Percentiles rank a stretch among this genome's conserved stretches.
Evolutionary conservation across 331 rosid genomes (phyloP).

Genomic region (Pyrus hybrid): DNA sequence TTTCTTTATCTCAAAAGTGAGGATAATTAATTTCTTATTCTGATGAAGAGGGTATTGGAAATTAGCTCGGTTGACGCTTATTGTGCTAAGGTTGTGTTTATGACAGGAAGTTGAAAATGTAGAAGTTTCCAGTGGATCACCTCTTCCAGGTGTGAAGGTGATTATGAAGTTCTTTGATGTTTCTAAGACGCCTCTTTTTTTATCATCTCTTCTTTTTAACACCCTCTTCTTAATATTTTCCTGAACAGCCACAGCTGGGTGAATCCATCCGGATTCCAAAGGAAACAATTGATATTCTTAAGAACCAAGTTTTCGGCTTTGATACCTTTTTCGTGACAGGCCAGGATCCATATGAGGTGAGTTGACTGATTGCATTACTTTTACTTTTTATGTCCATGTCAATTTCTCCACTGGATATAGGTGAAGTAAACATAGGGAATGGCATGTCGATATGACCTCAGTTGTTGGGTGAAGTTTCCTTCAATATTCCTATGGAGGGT

Average conservation of each 20-base stretch:
- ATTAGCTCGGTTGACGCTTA: conserved; percentile 16
- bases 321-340: conserved; percentile 92
- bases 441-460: background rate
- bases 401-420: background rate
- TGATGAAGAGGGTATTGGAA: background rate
- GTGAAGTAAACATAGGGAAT: background rate
- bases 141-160: conserved; percentile 99
- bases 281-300: conserved; percentile 76
- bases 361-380: background rate
- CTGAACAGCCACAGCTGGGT: conserved; percentile 69
- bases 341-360: conserved; percentile 97
- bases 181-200: conserved; percentile 14
- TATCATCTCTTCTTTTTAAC: conserved; percentile 9
- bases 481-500: background rate
- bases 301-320: conserved; percentile 89
- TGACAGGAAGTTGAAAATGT: conserved; percentile 51
- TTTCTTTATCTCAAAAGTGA: too few species aligned
- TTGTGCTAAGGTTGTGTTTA: conserved; percentile 26
- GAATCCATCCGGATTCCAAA: conserved; percentile 68
- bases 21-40: too few species aligned
- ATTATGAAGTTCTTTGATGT: conserved; percentile 24
- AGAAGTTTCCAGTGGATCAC: conserved; percentile 91
- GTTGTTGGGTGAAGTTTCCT: background rate
- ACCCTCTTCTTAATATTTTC: conserved; percentile 14
- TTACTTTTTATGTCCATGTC: background rate